Base-by-base conservation (phyloP, 441 rosid species). In the Dalechampia spathulata region DNA sequence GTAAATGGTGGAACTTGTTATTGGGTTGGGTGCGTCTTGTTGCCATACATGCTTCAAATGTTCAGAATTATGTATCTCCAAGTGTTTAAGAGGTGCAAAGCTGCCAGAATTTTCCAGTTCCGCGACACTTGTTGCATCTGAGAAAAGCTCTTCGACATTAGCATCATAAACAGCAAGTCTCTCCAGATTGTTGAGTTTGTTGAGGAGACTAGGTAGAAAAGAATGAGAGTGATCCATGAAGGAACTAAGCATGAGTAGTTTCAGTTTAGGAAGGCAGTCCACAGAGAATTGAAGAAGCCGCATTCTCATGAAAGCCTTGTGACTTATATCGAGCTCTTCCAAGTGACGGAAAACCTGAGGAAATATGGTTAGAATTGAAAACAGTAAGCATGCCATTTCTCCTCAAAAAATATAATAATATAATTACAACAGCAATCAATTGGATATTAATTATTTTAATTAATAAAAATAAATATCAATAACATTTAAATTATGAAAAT, bases 71-170 rank as follows among this genome's bases (percentile, higher is more conserved):
- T 3, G 0, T 25, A 54, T 15, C 21, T 23, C 9, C 47, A 54
- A 23, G 13, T 23, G 14, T 14, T 39, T 36, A 8, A 38, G 14
- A 1, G 12, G 28, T 9, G 25, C 22, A 3, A 20, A 5, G 14
- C 30, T 6, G 3, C 3, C 12, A 43, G 10, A 11, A 1, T 21
- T 20, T 19, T n/a, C n/a, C n/a, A n/a, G n/a, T n/a, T n/a, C n/a
- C n/a, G n/a, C n/a, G 34, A 30, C 4, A 30, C 34, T 30, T 3
- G 4, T 8, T 8, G 3, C 53, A 28, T 49, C n/a, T 25, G 6
- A 23, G 34, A 54, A 39, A 38, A 54, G 43, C 36, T 54, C 58
- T 39, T 54, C 46, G 17, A 39, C 23, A 25, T 1, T 22, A 54
- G 21, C 36, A 22, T 7, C 23, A 6, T 19, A 14, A 40, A 40